Conservation (phyloP, 1,284 basidiomycete genomes). For the Mycosarcoma mackinlayi region DNA sequence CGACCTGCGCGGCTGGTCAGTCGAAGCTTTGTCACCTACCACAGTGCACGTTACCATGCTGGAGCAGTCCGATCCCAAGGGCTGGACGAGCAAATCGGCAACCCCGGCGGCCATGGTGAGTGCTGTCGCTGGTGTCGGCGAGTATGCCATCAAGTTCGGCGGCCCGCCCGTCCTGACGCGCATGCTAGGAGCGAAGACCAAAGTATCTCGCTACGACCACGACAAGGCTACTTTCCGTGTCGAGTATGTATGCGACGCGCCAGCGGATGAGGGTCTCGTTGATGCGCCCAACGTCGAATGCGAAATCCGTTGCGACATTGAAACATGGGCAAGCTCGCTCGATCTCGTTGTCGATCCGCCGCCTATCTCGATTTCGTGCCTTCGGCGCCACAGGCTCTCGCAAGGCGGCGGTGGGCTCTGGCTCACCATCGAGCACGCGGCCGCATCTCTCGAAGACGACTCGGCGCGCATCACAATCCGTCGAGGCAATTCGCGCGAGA, state of each 20-base stretch:
- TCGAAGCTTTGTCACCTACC: conserved; percentile 92
- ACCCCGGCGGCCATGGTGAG: conserved; percentile 84
- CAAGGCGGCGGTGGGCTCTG: conserved; percentile 92
- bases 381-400: conserved; percentile 87
- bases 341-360: conserved; percentile 95
- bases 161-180: conserved; percentile 90
- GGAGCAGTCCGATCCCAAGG: conserved; percentile 96
- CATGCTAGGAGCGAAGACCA: conserved; percentile 80
- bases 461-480: conserved; percentile 77
- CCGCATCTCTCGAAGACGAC: conserved; percentile 78
- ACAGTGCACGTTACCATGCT: conserved; percentile 93
- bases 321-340: conserved; percentile 87
- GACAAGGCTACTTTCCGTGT: conserved; percentile 84
- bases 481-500: conserved; percentile 75
- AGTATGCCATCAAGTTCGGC: conserved; percentile 91
- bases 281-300: conserved; percentile 79
- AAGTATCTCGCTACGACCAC: conserved; percentile 83
- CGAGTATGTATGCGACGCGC: conserved; percentile 78
- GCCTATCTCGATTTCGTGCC: conserved; percentile 82
- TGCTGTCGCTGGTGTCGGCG: conserved; percentile 85
- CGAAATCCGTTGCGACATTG: conserved; percentile 91
- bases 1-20: conserved; percentile 95
- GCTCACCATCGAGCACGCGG: conserved; percentile 91
- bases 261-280: conserved; percentile 20
- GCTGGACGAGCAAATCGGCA: conserved; percentile 94